phyloP scores from a whole-genome alignment of 2,329 filamentous ascomycete genomes.

The Dactylellina parvicollis region DNA sequence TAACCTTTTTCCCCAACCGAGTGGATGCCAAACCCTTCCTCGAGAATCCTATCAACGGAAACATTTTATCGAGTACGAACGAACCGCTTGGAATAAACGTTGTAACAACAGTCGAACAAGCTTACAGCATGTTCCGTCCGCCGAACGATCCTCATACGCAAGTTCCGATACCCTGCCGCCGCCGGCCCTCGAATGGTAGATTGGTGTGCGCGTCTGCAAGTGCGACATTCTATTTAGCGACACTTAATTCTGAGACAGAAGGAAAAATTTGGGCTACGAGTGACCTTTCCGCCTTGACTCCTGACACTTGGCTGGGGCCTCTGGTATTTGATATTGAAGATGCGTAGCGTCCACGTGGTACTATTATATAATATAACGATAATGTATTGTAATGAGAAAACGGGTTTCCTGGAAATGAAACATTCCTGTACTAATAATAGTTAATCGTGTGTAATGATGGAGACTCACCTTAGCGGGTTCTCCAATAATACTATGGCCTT shows the following conservation, averaged over 20 bases:
- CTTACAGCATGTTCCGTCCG: constrained; percentile 1
- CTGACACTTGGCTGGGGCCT: neutral
- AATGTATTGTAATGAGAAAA: too few relatives aligned
- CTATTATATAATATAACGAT: neutral
- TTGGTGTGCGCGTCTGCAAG: neutral
- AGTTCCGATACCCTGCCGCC: constrained; percentile 4
- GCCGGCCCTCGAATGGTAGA: neutral
- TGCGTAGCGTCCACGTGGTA: neutral
- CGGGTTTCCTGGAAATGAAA: too few relatives aligned
- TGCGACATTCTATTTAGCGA: neutral
- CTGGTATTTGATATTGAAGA: constrained; percentile 5
- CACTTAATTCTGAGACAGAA: neutral
- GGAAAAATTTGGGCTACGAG: neutral
- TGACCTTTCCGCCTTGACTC: neutral
- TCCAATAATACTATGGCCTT: too few relatives aligned
- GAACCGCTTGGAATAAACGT: neutral
- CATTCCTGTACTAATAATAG: too few relatives aligned
- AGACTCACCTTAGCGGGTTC: too few relatives aligned
- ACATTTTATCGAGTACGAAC: neutral
- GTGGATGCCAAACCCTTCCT: neutral
- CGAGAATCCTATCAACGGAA: neutral
- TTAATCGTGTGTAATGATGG: too few relatives aligned
- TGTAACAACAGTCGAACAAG: neutral
- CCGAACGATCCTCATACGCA: neutral
- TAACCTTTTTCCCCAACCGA: neutral